Conservation (phyloP, 345 rosid genomes). For the Rubroshorea leprosula region DNA sequence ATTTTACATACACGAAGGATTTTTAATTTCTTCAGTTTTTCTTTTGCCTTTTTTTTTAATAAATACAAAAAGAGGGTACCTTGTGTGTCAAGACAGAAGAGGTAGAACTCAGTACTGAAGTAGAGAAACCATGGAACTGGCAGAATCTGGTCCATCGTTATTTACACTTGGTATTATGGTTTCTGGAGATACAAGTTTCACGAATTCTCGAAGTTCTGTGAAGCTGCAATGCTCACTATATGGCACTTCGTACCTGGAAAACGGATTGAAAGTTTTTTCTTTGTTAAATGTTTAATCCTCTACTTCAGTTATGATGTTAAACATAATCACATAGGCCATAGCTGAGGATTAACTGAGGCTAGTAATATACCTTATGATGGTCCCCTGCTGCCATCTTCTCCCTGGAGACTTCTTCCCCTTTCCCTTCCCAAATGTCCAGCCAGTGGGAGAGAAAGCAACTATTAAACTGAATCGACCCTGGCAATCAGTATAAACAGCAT, state of each 20-base stretch:
- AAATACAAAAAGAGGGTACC: no score
- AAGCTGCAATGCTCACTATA: conserved; percentile 93
- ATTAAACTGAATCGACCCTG: conserved; percentile 74
- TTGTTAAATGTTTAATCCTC: background rate
- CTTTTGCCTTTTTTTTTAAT: background rate
- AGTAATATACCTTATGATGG: conserved; percentile 67
- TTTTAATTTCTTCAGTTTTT: no score
- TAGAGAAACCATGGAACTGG: conserved; percentile 66
- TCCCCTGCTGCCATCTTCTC: conserved; percentile 90
- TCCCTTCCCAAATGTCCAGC: conserved; percentile 84
- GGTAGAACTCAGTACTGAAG: conserved; percentile 33
- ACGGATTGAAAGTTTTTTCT: background rate
- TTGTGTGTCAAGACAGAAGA: background rate
- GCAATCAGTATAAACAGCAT: background rate
- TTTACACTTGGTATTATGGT: conserved; percentile 81
- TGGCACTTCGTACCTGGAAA: conserved; percentile 84
- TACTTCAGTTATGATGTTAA: no score
- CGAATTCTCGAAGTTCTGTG: conserved; percentile 76
- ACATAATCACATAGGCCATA: no score
- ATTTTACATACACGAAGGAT: no score
- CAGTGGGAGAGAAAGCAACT: conserved; percentile 94
- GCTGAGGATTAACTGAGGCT: background rate
- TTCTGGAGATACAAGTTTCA: conserved; percentile 62
- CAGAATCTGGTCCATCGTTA: conserved; percentile 72
- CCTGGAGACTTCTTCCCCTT: conserved; percentile 75